A percentile compares a stretch with the other conserved stretches of the same genome.
These are phyloP conservation scores for Flaveria sonorensis DNA, from an alignment of 129 eudicot species.

Conservation along the genomic window DNA sequence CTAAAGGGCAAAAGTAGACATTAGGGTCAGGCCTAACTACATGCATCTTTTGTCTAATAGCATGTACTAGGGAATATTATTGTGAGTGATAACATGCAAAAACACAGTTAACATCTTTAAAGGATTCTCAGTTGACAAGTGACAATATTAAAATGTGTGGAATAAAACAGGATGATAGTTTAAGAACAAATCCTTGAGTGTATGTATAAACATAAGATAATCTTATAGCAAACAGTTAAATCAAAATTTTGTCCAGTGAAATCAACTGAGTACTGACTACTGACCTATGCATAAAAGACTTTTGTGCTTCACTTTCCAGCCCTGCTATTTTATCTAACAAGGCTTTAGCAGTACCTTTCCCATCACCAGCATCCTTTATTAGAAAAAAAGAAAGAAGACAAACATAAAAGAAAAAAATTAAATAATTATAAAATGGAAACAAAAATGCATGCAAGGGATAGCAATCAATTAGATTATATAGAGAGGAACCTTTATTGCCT, in stretches of 20 bases:
- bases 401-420: background rate
- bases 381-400: background rate
- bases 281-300: conserved; percentile 96
- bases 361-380: conserved; percentile 71
- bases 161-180: background rate
- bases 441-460: conserved; percentile 14
- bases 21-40: background rate
- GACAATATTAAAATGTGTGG: background rate
- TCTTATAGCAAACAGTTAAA: background rate
- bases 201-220: conserved; percentile 7
- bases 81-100: background rate
- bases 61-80: conserved; percentile 2
- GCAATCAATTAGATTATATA: background rate
- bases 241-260: conserved; percentile 10
- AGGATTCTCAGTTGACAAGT: background rate
- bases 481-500: conserved; percentile 52
- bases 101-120: conserved; percentile 11
- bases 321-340: conserved; percentile 76
- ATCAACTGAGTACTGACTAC: conserved; percentile 48
- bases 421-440: conserved; percentile 10
- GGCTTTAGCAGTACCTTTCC: conserved; percentile 71
- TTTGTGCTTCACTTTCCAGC: conserved; percentile 89
- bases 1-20: too few relatives aligned
- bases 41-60: background rate
- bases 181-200: background rate